Evolutionary conservation across 1,284 basidiomycete species (phyloP), one percentile per base, ranked within the genome.

Genomic region (Laetiporus sulphureus): DNA sequence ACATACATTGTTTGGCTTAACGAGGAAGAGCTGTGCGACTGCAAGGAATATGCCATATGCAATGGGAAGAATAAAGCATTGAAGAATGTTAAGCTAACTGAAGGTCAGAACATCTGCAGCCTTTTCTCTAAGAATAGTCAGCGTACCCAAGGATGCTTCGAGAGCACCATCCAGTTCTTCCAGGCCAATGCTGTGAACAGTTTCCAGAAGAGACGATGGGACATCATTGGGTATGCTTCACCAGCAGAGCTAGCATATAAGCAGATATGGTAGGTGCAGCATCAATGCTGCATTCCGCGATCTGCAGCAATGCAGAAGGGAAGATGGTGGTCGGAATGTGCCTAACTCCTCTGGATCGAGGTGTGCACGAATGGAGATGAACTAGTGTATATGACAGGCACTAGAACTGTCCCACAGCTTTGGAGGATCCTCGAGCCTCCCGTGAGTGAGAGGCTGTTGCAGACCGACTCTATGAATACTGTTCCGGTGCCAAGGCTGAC

Each of bases 111-210:
- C 40, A 47, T 40, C 15, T n/a, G 25, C 44, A 29, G 18, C 18
- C 20, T 24, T 13, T 12, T 16, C 23, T 19, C 5, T 10, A 35
- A 27, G 38, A 24, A 33, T 21, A 21, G 30, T 21, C 33, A 18
- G 69, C 79, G 59, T 53, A 83, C 82, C 52, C 77, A 63, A 41
- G 77, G 71, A 58, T 79, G 77, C 56, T 76, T 80, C n/a, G 69
- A 72, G 24, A 80, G 60, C 10, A 83, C 70, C 39, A 81, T 83
- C 80, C 79, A 83, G 52, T 87, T 87, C 71, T 89, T 89, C 69
- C 75, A 72, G 40, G 77, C 72, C 29, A 89, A 61, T 3, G 75
- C 77, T 11, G 60, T 60, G 47, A 81, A 74, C 61, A 88, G 84
- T 16, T 74, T 67, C 64, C 72, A 72, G 56, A 83, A 80, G n/a